Percentiles rank a stretch among this genome's conserved stretches.
Evolutionary conservation across 2,329 filamentous ascomycete species (phyloP).

Genomic region (Stromatinia cepivora): DNA sequence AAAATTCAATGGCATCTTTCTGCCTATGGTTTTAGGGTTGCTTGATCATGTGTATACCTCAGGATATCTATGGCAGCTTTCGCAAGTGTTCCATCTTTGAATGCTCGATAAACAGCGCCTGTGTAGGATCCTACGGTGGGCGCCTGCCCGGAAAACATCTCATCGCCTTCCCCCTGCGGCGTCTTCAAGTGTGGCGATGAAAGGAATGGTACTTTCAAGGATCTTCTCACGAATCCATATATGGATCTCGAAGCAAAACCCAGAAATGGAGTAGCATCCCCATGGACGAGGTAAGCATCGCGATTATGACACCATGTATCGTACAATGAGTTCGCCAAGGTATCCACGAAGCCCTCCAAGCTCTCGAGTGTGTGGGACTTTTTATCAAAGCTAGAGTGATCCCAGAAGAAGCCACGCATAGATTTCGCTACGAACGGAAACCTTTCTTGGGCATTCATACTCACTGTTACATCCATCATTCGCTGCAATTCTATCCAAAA

Average conservation of each 20-base stretch:
- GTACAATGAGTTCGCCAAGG: constrained; percentile 14
- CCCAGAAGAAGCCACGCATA: constrained; percentile 15
- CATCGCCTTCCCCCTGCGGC: not conserved
- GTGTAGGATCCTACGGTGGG: constrained; percentile 13
- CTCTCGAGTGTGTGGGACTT: constrained; percentile 13
- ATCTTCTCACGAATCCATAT: constrained; percentile 25
- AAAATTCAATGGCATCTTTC: too few relatives aligned
- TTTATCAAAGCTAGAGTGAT: constrained; percentile 1
- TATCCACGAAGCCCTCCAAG: constrained; percentile 3
- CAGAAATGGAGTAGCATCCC: constrained; percentile 25
- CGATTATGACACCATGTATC: constrained; percentile 19
- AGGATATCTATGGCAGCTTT: too few relatives aligned
- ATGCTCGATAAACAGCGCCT: too few relatives aligned
- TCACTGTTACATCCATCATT: not conserved
- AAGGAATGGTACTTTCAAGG: constrained; percentile 24
- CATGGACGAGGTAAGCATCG: constrained; percentile 22
- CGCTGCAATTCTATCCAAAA: not conserved
- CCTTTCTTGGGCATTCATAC: not conserved
- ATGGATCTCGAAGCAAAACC: constrained; percentile 27
- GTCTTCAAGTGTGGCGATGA: not conserved
- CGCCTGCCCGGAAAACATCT: not conserved
- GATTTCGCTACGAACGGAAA: constrained; percentile 13
- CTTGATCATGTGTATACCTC: too few relatives aligned
- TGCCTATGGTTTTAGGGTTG: too few relatives aligned
- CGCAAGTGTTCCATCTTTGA: too few relatives aligned